Conservation (phyloP, 1,139 yeast species). For the Geotrichum bryndzae region DNA sequence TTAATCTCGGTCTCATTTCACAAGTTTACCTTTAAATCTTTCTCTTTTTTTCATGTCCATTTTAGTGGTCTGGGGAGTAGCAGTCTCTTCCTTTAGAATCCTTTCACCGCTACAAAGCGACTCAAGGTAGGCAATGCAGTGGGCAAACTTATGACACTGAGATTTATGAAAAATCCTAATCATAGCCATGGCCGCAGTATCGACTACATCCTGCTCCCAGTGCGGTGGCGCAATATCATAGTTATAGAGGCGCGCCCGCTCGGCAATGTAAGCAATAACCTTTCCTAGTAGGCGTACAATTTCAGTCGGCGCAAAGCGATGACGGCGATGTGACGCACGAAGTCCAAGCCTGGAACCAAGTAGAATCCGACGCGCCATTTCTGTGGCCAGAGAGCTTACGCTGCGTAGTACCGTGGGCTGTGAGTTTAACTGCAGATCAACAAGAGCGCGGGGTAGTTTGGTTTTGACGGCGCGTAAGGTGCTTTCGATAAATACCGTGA, state of each 20-base stretch:
- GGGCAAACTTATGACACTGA: background rate
- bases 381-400: background rate
- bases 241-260: background rate
- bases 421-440: constrained; percentile 7
- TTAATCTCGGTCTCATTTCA: background rate
- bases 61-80: background rate
- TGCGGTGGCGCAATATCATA: background rate
- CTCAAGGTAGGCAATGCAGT: constrained; percentile 2
- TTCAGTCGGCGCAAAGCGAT: background rate
- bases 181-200: constrained; percentile 2
- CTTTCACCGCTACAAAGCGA: background rate
- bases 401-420: constrained; percentile 6
- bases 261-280: background rate
- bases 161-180: background rate
- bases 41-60: background rate
- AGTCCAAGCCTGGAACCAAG: background rate
- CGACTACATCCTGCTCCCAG: constrained; percentile 3
- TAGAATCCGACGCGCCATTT: background rate
- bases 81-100: background rate
- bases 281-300: background rate
- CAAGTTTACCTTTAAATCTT: background rate
- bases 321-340: background rate
- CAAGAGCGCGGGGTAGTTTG: constrained; percentile 1
- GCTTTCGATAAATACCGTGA: background rate
- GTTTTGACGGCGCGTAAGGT: constrained; percentile 1